Base-by-base conservation (phyloP, 805 yeast species). In the Yarrowia bubula region DNA sequence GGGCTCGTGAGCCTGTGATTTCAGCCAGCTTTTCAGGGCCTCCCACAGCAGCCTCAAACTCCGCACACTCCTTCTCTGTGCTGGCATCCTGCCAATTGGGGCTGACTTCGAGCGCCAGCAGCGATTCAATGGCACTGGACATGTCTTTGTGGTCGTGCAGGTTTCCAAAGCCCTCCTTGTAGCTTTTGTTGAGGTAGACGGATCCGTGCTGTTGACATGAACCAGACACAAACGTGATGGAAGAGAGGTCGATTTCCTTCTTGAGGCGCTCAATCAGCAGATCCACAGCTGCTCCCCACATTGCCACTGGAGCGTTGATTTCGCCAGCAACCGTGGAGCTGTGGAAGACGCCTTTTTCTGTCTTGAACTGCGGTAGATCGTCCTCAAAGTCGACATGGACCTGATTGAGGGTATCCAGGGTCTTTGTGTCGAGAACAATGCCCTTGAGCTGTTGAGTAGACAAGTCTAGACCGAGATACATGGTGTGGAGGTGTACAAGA, bases 51-150 rank as follows among this genome's bases (percentile, higher is more conserved):
- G 73, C 73, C 71, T 90, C 96, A 70, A 90, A 86, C 38, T 74
- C 80, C 33, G 77, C 72, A 65, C 89, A 80, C 73, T 92, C 96
- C 18, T 79, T 75, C 4, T 84, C 87, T 0, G 98, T 92, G 28
- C 95, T 87, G 72, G 90, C 96, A 72, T 92, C 97, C 75, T 92
- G 98, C 98, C 98, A 92, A 73, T 92, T 92, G 8, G 97, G 96
- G 4, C 96, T 87, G 44, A 80, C 80, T 6, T 81, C 78, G 69
- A 85, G 80, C 1, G 93, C 79, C 35, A 71, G 57, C 7, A 64
- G 35, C 1, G 51, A 8, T 1, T 38, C 48, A 1, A 71, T 28
- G 7, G 43, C 51, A 3, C 15, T 9, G 5, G 43, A 8, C 43
- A 58, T 8, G 35, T 58, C 51, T 1, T 37, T 44, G 43, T 35